Conservation (phyloP, 257 asterid genomes). For the Coffea canephora region DNA sequence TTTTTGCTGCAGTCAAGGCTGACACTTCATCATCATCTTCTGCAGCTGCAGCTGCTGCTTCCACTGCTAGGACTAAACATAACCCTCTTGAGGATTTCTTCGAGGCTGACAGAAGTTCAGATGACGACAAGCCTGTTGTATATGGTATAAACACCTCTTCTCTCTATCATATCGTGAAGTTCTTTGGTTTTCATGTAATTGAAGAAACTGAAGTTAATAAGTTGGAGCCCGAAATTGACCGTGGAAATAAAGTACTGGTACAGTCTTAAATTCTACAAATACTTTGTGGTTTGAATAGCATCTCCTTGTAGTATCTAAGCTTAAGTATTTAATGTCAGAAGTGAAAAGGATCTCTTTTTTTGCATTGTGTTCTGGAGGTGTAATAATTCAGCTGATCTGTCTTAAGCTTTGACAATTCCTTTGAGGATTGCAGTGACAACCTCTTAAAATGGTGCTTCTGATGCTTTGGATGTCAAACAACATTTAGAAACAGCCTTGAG, state of each 20-base stretch:
- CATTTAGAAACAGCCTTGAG: background rate
- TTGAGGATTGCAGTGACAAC: background rate
- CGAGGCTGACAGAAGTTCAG: conserved; percentile 55
- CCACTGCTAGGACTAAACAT: conserved; percentile 23
- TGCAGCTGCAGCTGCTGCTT: conserved; percentile 29
- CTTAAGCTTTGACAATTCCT: background rate
- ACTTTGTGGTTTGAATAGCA: no score
- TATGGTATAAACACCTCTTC: conserved; percentile 41
- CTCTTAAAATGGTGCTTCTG: background rate
- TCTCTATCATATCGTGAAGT: no score
- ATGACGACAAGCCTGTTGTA: conserved; percentile 69
- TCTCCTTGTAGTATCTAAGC: no score
- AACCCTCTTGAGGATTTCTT: conserved; percentile 82
- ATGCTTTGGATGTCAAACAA: background rate
- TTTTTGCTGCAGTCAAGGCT: conserved; percentile 70
- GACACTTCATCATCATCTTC: conserved; percentile 50
- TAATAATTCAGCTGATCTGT: background rate
- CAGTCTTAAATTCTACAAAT: no score
- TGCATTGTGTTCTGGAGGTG: background rate
- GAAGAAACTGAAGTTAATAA: no score
- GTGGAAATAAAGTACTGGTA: no score
- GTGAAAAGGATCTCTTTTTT: background rate
- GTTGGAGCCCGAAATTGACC: no score
- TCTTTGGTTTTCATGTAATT: no score
- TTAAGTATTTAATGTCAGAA: no score